Evolutionary conservation across 371 early-diverging fungal genomes (phyloP).

Genomic region (Synchytrium microbalum): DNA sequence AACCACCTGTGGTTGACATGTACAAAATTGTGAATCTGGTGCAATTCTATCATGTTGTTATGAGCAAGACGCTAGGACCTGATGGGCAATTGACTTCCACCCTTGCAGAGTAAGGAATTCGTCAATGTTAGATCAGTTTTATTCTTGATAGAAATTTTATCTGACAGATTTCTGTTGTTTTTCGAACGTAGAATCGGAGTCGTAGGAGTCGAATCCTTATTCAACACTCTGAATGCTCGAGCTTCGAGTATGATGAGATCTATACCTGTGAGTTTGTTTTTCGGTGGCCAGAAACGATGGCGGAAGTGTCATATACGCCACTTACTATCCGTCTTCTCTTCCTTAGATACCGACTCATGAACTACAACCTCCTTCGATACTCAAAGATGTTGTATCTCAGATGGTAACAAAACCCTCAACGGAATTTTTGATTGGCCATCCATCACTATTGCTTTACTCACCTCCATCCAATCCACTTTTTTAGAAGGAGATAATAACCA

Average conservation of each 20-base stretch:
- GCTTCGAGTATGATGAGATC: slow-evolving; percentile 54
- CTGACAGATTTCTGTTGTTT: too few species aligned
- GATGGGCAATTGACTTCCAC: slow-evolving; percentile 46
- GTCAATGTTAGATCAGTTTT: too few species aligned
- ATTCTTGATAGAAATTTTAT: too few species aligned
- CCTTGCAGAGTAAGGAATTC: slow-evolving; percentile 46
- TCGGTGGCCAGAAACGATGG: slow-evolving; percentile 11
- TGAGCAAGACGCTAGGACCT: slow-evolving; percentile 52
- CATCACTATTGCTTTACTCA: background rate
- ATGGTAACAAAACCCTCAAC: slow-evolving; percentile 37
- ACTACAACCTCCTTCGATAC: slow-evolving; percentile 50
- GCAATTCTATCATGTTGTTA: slow-evolving; percentile 66
- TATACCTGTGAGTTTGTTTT: slow-evolving; percentile 34
- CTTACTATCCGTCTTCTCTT: background rate
- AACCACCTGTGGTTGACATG: slow-evolving; percentile 56
- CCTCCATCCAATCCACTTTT: background rate
- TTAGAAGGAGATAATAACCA: slow-evolving; percentile 70
- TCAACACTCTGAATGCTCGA: slow-evolving; percentile 56
- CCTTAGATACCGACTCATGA: slow-evolving; percentile 50
- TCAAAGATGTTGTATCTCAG: slow-evolving; percentile 59
- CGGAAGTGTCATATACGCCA: background rate
- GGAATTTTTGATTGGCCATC: background rate
- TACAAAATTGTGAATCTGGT: slow-evolving; percentile 66
- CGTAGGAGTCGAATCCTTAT: slow-evolving; percentile 59
- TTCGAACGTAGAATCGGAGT: slow-evolving; percentile 44